Evolutionary conservation across 2,329 filamentous ascomycete genomes (phyloP), one percentile per base, ranked within the genome.

Genomic region (Exophiala lecanii-corni): DNA sequence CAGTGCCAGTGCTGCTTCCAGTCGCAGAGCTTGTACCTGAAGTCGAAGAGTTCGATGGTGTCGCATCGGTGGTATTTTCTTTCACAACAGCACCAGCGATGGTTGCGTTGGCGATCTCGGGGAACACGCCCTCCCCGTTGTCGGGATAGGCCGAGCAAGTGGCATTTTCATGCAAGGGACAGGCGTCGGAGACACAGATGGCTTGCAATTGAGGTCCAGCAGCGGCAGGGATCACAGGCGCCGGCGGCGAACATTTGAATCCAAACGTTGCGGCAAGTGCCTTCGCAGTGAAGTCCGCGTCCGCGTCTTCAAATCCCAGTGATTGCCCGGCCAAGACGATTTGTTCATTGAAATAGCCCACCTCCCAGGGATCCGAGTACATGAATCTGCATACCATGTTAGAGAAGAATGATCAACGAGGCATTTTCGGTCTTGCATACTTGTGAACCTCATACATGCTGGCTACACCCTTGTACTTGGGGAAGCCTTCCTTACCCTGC

Each of bases 291-390:
- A 57, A 59, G 15, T 57, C 57, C 36, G 79, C 62, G 55, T 82
- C 79, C 2, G 65, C 66, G 9, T 68, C 53, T n/a, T 72, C 64
- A 31, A 81, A 76, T 30, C 79, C 79, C 52, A 81, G 79, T 1
- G 75, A 79, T 26, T 69, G 63, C 5, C 73, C 77, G 4, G 78
- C 67, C 9, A 78, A 59, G 19, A 68, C 75, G 42, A 82, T 74
- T 39, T 56, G 52, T 6, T 32, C 37, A n/a, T 49, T 74, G 65
- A 82, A 82, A 65, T 79, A 81, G 20, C 67, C 70, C 28, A 78
- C 59, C 57, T 81, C 68, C 41, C 62, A 59, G 19, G 62, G 56
- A 55, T 71, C 63, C 34, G 81, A 69, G 44, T 66, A 67, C 79
- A 82, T 82, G 66, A 75, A 79, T 39, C 58, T 60, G 31, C n/a